Evolutionary conservation across 805 yeast species (phyloP), one percentile per base, ranked within the genome.

Genomic region (Naumovozyma castellii): DNA sequence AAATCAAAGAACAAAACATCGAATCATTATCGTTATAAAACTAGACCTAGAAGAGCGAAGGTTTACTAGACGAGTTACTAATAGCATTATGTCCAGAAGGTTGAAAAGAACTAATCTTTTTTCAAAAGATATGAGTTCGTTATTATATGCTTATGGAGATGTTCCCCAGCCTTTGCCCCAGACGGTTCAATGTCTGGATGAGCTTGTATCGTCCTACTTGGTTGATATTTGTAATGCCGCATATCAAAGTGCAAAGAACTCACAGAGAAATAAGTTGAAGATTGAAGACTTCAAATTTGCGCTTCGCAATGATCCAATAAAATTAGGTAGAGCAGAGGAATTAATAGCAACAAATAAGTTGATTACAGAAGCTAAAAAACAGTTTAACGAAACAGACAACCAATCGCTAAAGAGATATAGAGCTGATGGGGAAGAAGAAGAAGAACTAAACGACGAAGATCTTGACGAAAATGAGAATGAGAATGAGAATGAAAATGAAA

Each of bases 261-360:
- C 78, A 1, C 64, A 65, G 10, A 64, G 86, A 30, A 74, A 68
- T 44, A 82, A 80, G 58, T 69, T 82, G 47, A 77, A 76, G 47
- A 76, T 81, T 14, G 87, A 80, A 33, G 88, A 82, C 52, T 75
- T 82, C 61, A 76, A 74, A 54, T 82, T 80, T 58, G 84, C 81
- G 0, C 57, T 83, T 38, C 62, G 87, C 34, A 71, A 70, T 40
- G 90, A 82, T 50, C 75, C 79, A 2, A 64, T 72, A 12, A 82
- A 82, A 52, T 66, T 80, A 12, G 85, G 84, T 2, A 74, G 90
- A 59, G 73, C 81, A 1, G 75, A 76, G 44, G 85, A 80, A 51
- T 65, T 82, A 47, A 66, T 79, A 39, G 62, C 68, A 16, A 59
- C 79, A 50, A 80, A 78, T 46, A 75, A 72, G 51, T 75, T 72